Evolutionary conservation across 1,284 basidiomycete genomes (phyloP), one percentile per base, ranked within the genome.

Genomic region (Ganoderma sp.): DNA sequence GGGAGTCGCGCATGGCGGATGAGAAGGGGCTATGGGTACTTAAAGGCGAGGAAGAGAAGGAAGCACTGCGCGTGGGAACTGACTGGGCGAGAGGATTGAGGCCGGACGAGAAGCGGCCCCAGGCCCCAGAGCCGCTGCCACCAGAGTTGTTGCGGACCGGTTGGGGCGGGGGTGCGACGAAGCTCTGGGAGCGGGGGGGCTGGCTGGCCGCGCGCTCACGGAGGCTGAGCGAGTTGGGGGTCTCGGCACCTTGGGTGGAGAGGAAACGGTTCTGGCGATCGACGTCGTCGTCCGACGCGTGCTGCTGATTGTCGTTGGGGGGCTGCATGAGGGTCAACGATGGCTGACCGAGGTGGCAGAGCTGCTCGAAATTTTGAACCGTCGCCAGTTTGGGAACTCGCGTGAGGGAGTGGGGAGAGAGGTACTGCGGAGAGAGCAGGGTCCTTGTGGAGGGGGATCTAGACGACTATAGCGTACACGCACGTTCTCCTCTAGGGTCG

Each of bases 191-290:
- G 68, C 84, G 84, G 4, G 90, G 90, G 19, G 90, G 90, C 74
- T 91, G 90, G 76, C 87, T 89, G 1, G 90, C 85, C 48, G 90
- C 90, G 68, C 90, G 82, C 77, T 90, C 87, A 65, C 85, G 81
- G 37, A 80, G 68, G 75, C 77, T 72, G 64, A 77, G 71, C 67
- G 71, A 73, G 68, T 76, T 75, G 66, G 78, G 77, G 63, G 80
- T 78, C 71, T 81, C 80, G 42, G 78, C 69, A 52, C 77, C 77
- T 67, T 83, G 81, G 65, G 81, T 80, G 68, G 78, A 78, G 63
- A 86, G 81, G 78, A 90, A 89, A 69, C 88, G 84, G 79, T 87
- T 88, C 76, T 80, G 83, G 73, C 86, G 85, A 77, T 84, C 82
- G 58, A 75, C 75, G 69, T 80, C 80, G 75, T 81, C 80, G 34